These are phyloP conservation scores for Trametes villosa DNA, from an alignment of 768 basidiomycete genomes.

Conservation along the genomic window DNA sequence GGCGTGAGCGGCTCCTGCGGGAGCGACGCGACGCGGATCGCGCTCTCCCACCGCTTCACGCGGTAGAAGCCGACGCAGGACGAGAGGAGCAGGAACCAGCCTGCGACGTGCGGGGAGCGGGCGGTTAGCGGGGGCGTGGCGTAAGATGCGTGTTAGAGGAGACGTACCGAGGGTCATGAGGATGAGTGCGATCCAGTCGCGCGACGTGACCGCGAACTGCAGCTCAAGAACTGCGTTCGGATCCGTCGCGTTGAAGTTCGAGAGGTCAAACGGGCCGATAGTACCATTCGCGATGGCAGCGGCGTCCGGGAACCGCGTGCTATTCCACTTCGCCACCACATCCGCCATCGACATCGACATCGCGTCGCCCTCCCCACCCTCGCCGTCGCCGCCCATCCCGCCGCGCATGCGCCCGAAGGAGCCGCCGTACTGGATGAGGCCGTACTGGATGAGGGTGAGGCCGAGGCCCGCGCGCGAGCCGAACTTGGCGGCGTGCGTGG, in stretches of 20 bases:
- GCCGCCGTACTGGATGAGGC: constrained; percentile 47
- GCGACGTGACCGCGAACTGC: constrained; percentile 51
- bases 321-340: constrained; percentile 22
- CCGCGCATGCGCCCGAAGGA: constrained; percentile 4
- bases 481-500: constrained; percentile 90
- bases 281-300: constrained; percentile 30
- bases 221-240: constrained; percentile 17
- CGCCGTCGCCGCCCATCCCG: constrained; percentile 17
- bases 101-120: constrained; percentile 38
- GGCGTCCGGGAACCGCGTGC: constrained; percentile 12
- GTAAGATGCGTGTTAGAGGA: neutral
- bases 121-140: constrained; percentile 46
- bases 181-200: constrained; percentile 90
- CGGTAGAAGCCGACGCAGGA: constrained; percentile 84
- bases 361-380: constrained; percentile 5
- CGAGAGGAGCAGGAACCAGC: constrained; percentile 91
- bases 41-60: constrained; percentile 82
- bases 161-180: constrained; percentile 83
- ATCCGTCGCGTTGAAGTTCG: constrained; percentile 20
- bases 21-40: constrained; percentile 53
- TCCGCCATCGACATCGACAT: constrained; percentile 19
- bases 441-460: constrained; percentile 91
- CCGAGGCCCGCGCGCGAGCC: constrained; percentile 96
- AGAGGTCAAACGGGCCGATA: neutral
- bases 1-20: constrained; percentile 40